Evolutionary conservation across 2,329 filamentous ascomycete genomes (phyloP).

Genomic region (Fusarium kyushuense): DNA sequence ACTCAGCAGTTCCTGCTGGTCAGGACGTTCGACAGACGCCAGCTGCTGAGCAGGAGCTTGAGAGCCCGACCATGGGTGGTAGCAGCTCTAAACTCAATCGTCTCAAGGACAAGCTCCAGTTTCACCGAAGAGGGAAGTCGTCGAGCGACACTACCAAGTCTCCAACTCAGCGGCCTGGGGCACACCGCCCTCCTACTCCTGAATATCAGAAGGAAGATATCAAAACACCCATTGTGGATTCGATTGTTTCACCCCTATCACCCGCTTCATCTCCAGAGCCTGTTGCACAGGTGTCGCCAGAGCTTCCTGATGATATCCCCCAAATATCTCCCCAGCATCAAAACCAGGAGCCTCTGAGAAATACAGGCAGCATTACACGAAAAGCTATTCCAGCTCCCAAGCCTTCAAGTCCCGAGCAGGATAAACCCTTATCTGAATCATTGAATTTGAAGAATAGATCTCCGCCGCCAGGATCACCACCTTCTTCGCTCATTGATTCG

Average conservation of each 20-base stretch:
- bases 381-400: constrained; percentile 45
- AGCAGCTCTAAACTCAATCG: constrained; percentile 51
- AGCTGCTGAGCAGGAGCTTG: constrained; percentile 32
- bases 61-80: constrained; percentile 51
- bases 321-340: constrained; percentile 23
- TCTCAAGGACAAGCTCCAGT: constrained; percentile 49
- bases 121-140: constrained; percentile 43
- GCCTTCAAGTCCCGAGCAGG: constrained; percentile 40
- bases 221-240: constrained; percentile 53
- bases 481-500: constrained; percentile 29
- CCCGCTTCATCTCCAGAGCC: constrained; percentile 60
- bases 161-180: constrained; percentile 36
- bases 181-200: constrained; percentile 61
- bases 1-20: constrained; percentile 22
- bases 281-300: constrained; percentile 52
- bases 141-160: constrained; percentile 43
- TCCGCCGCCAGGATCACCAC: constrained; percentile 42
- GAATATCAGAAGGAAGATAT: constrained; percentile 61
- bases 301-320: constrained; percentile 48
- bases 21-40: constrained; percentile 24
- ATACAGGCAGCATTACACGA: constrained; percentile 36
- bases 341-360: constrained; percentile 28
- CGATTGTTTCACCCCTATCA: constrained; percentile 58
- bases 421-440: constrained; percentile 44
- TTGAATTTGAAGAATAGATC: constrained; percentile 31